Base-by-base conservation (phyloP, 139 green algal genomes). In the Eudorina sp. region DNA sequence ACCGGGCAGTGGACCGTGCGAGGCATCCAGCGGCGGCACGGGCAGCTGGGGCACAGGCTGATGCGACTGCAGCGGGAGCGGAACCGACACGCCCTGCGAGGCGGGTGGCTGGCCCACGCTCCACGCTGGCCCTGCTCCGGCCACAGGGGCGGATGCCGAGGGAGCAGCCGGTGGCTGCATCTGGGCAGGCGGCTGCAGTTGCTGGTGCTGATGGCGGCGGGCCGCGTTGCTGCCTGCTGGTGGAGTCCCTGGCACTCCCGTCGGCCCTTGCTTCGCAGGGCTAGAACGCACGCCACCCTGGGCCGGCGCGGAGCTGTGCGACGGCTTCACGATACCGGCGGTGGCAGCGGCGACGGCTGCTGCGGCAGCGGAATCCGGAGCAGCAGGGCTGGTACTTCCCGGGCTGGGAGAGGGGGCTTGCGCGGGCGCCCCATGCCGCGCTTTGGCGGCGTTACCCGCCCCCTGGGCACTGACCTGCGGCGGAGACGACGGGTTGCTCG, bases 341-440 rank as follows among this genome's bases (percentile, higher is more conserved):
- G 83, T 88, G 25, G 83, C 83, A 3, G 68, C 83, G 31, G 83
- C 83, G 2, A 88, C 83, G 3, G 83, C 83, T 0, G 83, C 83
- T 0, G 66, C 82, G 2, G 82, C 82, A 3, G 66, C 64, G 2
- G 45, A 25, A 41, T 72, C 53, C 8, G 55, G 23, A n/a, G 34
- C 76, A 6, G 51, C 76, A 14, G 45, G 77, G 43, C 40, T 62
- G 68, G 68, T 29, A 21, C 13, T 55, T 40, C 40, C n/a, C 19
- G 40, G 34, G 14, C 11, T 5, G 31, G 70, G 70, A 9, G 40
- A 13, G 9, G 70, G 36, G 34, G 43, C 18, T 55, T 41, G 70
- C 21, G 40, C 41, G 23, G 41, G 21, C 34, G 38, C 4, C 14
- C 23, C 41, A 3, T 79, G 70, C 70, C 34, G n/a, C 19, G 40